Evolutionary conservation across 371 early-diverging fungal genomes (phyloP).

Genomic region (Entomophthora muscae): DNA sequence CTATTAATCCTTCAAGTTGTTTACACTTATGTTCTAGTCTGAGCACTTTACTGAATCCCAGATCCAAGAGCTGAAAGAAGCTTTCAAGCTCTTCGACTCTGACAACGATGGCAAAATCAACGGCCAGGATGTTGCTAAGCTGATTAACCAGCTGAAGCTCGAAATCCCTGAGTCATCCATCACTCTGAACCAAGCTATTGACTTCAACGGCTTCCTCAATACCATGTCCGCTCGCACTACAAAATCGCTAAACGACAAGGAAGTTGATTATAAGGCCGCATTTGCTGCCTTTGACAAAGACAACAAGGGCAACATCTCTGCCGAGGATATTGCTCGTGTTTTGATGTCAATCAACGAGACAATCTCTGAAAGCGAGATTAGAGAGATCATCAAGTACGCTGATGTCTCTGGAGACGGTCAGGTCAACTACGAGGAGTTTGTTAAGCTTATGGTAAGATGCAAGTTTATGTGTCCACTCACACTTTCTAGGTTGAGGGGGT

Average conservation of each 20-base stretch:
- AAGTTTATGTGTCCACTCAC: background rate
- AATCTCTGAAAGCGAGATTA: slow-evolving; percentile 3
- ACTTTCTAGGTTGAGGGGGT: background rate
- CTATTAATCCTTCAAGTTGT: too few relatives aligned
- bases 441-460: slow-evolving; percentile 9
- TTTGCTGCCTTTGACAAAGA: slow-evolving; percentile 9
- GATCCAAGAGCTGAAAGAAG: slow-evolving; percentile 7
- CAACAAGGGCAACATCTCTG: slow-evolving; percentile 3
- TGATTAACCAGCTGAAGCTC: background rate
- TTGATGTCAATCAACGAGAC: background rate
- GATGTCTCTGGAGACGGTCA: slow-evolving; percentile 7
- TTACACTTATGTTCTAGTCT: background rate
- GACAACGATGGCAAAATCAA: slow-evolving; percentile 2
- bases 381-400: slow-evolving; percentile 8
- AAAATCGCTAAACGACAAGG: slow-evolving; percentile 5
- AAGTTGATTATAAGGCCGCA: slow-evolving; percentile 8
- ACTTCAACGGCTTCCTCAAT: slow-evolving; percentile 5
- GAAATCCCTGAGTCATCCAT: background rate
- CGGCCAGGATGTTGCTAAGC: background rate
- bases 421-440: slow-evolving; percentile 10
- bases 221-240: slow-evolving; percentile 2
- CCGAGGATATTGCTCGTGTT: slow-evolving; percentile 7
- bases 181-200: slow-evolving; percentile 1
- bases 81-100: slow-evolving; percentile 4
- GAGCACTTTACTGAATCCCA: slow-evolving; percentile 8